Evolutionary conservation across 23 red algal genomes (phyloP).

Genomic region (Gracilaria domingensis): DNA sequence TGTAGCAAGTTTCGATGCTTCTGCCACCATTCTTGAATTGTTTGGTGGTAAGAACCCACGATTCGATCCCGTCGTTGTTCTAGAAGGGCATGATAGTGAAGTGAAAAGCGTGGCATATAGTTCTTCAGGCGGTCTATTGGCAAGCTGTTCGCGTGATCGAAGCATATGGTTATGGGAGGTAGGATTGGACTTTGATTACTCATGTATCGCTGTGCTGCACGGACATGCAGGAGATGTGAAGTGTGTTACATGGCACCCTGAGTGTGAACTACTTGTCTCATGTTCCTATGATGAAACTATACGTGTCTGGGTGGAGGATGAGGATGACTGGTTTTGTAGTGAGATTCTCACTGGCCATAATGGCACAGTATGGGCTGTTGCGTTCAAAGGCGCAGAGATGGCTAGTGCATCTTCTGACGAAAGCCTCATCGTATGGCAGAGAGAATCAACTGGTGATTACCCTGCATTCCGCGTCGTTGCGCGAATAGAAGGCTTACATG

Average conservation of each 20-base stretch:
- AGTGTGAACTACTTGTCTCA: slow-evolving; percentile 74
- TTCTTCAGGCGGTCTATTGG: slow-evolving; percentile 77
- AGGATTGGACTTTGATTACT: slow-evolving; percentile 84
- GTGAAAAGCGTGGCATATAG: slow-evolving; percentile 91
- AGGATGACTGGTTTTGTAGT: slow-evolving; percentile 91
- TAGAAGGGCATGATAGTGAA: slow-evolving; percentile 80
- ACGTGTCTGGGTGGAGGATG: slow-evolving; percentile 94
- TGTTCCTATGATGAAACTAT: slow-evolving; percentile 89
- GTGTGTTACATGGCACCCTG: slow-evolving; percentile 89
- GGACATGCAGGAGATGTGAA: slow-evolving; percentile 97
- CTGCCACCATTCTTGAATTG: slow-evolving; percentile 70
- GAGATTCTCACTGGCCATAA: slow-evolving; percentile 71
- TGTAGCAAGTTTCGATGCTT: slow-evolving; percentile 87
- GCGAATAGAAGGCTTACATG: slow-evolving; percentile 55
- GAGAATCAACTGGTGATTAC: slow-evolving; percentile 45
- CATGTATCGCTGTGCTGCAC: slow-evolving; percentile 90
- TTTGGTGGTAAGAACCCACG: slow-evolving; percentile 50
- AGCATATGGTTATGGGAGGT: slow-evolving; percentile 97
- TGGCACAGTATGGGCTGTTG: slow-evolving; percentile 89
- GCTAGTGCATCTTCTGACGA: slow-evolving; percentile 74
- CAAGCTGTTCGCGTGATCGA: slow-evolving; percentile 87
- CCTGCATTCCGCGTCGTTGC: slow-evolving; percentile 49
- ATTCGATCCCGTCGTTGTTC: slow-evolving; percentile 52
- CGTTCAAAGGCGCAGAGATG: slow-evolving; percentile 79
- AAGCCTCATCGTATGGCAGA: slow-evolving; percentile 82